Conservation (phyloP, 345 rosid species). For the Linum usitatissimum region DNA sequence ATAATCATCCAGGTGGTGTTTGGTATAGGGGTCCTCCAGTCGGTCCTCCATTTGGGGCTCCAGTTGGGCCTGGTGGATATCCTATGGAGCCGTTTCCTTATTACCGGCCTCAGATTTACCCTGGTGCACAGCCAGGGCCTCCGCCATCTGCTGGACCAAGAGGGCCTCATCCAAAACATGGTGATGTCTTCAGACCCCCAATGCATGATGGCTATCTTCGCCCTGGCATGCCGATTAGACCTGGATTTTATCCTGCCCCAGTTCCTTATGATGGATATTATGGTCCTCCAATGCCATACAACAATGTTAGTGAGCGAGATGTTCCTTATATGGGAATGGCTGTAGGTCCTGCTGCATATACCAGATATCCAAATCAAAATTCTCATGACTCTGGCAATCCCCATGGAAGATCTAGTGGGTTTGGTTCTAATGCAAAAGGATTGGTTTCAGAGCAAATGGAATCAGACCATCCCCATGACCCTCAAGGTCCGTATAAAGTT, state of each 20-base stretch:
- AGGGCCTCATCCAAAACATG: slow-evolving; percentile 57
- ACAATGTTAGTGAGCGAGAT: slow-evolving; percentile 60
- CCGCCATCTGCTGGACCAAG: slow-evolving; percentile 61
- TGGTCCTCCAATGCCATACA: slow-evolving; percentile 79
- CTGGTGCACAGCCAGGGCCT: slow-evolving; percentile 44
- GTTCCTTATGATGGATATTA: slow-evolving; percentile 64
- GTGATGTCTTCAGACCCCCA: slow-evolving; percentile 69
- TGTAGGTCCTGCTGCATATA: slow-evolving; percentile 46
- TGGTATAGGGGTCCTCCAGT: slow-evolving; percentile 88
- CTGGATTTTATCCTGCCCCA: slow-evolving; percentile 77
- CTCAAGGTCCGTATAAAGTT: slow-evolving; percentile 53
- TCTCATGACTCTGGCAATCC: slow-evolving; percentile 39
- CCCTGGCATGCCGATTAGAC: slow-evolving; percentile 81
- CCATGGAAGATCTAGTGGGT: slow-evolving; percentile 45
- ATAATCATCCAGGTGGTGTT: slow-evolving; percentile 71
- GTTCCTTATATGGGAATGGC: slow-evolving; percentile 62
- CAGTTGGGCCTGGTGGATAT: slow-evolving; percentile 72
- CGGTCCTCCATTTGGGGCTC: slow-evolving; percentile 67
- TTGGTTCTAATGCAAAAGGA: slow-evolving; percentile 36
- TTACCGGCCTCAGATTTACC: slow-evolving; percentile 57
- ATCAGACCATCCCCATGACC: slow-evolving; percentile 43
- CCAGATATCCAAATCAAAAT: slow-evolving; percentile 42
- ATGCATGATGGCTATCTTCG: slow-evolving; percentile 62
- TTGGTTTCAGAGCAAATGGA: slow-evolving; percentile 42
- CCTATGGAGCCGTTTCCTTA: slow-evolving; percentile 80